These are phyloP conservation scores for Phytophthora colocasiae DNA, from an alignment of 352 stramenopile genomes.

Conservation along the genomic window DNA sequence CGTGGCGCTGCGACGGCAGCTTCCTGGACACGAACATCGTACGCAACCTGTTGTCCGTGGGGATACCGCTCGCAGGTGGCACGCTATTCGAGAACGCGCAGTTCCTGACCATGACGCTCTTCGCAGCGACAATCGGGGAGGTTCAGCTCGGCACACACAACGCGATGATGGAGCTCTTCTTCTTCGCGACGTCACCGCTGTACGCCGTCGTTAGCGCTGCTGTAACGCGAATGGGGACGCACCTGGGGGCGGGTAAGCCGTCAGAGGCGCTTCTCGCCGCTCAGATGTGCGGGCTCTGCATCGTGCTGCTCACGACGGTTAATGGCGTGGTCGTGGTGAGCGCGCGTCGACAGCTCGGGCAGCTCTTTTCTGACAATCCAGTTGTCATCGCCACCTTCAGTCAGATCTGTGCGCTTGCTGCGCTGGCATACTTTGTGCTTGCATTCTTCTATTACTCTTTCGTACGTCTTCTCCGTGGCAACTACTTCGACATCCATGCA, in stretches of 20 bases:
- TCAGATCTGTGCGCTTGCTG: constrained; percentile 64
- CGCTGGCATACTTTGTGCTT: constrained; percentile 72
- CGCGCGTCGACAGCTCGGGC: constrained; percentile 54
- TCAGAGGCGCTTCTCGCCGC: constrained; percentile 56
- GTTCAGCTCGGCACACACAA: constrained; percentile 81
- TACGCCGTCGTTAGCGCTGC: constrained; percentile 72
- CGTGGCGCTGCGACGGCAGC: constrained; percentile 60
- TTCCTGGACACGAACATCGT: constrained; percentile 57
- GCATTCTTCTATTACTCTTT: constrained; percentile 87
- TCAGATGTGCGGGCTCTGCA: constrained; percentile 56
- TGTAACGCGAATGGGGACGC: constrained; percentile 68
- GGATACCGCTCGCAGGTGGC: constrained; percentile 59
- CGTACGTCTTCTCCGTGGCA: constrained; percentile 33
- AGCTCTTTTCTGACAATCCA: constrained; percentile 75
- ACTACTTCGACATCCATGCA: neutral
- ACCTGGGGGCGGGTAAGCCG: constrained; percentile 63
- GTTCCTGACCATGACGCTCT: constrained; percentile 80
- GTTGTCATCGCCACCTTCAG: constrained; percentile 69
- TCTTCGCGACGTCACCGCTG: constrained; percentile 78
- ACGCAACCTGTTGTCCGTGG: constrained; percentile 54
- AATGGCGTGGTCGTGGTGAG: constrained; percentile 60
- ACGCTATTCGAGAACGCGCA: constrained; percentile 86
- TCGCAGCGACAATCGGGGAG: constrained; percentile 73
- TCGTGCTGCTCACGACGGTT: constrained; percentile 49
- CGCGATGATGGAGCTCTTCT: constrained; percentile 89